phyloP scores from a whole-genome alignment of 139 green algal genomes.

The Chlorella sorokiniana region DNA sequence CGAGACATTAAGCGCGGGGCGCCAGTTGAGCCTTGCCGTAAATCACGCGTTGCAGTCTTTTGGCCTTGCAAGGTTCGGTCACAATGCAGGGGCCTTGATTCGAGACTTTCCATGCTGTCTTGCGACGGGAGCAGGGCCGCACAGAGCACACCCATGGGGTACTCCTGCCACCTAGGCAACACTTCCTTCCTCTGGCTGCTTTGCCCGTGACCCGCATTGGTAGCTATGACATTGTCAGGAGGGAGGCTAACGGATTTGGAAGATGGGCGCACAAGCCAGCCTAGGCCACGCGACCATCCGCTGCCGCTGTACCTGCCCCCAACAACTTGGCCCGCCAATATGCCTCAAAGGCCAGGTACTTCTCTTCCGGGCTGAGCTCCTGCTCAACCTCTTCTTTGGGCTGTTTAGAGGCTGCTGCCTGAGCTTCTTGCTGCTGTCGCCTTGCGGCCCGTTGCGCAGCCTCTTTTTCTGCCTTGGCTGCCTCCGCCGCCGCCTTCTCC shows the following conservation, averaged over 20 bases:
- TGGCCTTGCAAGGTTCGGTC: too few species aligned
- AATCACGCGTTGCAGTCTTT: too few species aligned
- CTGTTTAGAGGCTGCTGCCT: not conserved
- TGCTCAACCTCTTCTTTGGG: not conserved
- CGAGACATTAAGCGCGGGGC: not conserved
- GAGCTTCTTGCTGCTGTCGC: not conserved
- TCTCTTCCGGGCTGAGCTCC: not conserved
- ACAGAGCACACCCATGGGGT: too few species aligned
- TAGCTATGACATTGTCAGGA: too few species aligned
- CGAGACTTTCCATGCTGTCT: too few species aligned
- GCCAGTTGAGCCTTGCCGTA: not conserved
- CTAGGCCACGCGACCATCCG: not conserved
- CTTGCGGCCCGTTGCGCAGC: not conserved
- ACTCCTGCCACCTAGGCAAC: too few species aligned
- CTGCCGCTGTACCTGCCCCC: not conserved
- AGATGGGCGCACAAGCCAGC: not conserved
- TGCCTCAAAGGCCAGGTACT: slow-evolving; percentile 5
- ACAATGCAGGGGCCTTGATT: too few species aligned
- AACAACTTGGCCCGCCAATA: slow-evolving; percentile 5
- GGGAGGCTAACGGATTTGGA: too few species aligned
- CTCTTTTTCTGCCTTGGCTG: not conserved
- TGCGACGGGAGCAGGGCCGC: too few species aligned
- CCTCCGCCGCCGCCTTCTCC: not conserved
- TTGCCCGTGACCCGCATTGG: not conserved
- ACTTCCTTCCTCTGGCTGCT: not conserved